Conservation (phyloP, 2,329 filamentous ascomycete species). For the Aspergillus tamarii region DNA sequence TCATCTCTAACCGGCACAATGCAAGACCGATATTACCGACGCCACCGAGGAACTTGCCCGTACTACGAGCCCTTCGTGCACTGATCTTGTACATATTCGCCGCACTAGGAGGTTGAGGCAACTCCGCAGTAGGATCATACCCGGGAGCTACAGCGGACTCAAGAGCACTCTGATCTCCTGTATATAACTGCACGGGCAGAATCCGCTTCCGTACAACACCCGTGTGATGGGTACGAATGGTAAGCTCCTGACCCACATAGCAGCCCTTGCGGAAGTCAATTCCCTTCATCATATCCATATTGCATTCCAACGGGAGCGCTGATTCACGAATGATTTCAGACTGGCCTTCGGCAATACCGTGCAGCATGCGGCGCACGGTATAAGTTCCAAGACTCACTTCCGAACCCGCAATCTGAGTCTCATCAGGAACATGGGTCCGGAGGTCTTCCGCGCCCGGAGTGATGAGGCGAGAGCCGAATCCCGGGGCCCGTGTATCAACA, state of each 20-base stretch:
- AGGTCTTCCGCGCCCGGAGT: conserved; percentile 41
- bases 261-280: conserved; percentile 96
- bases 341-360: conserved; percentile 84
- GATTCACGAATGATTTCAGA: conserved; percentile 71
- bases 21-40: conserved; percentile 86
- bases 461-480: conserved; percentile 43
- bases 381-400: conserved; percentile 65
- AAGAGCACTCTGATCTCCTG: conserved; percentile 44
- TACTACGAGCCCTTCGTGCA: conserved; percentile 63
- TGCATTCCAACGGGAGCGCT: conserved; percentile 83
- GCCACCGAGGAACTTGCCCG: conserved; percentile 78
- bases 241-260: conserved; percentile 95
- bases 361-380: conserved; percentile 73
- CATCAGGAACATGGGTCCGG: conserved; percentile 35
- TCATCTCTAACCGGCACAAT: conserved; percentile 83
- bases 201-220: conserved; percentile 92
- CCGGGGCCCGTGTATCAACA: conserved; percentile 44
- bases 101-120: conserved; percentile 39
- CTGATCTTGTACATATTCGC: conserved; percentile 59
- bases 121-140: conserved; percentile 33
- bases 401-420: conserved; percentile 47
- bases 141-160: conserved; percentile 54
- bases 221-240: conserved; percentile 91
- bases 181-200: conserved; percentile 76
- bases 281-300: conserved; percentile 81